phyloP scores from a whole-genome alignment of 345 rosid species.

The Isatis tinctoria region DNA sequence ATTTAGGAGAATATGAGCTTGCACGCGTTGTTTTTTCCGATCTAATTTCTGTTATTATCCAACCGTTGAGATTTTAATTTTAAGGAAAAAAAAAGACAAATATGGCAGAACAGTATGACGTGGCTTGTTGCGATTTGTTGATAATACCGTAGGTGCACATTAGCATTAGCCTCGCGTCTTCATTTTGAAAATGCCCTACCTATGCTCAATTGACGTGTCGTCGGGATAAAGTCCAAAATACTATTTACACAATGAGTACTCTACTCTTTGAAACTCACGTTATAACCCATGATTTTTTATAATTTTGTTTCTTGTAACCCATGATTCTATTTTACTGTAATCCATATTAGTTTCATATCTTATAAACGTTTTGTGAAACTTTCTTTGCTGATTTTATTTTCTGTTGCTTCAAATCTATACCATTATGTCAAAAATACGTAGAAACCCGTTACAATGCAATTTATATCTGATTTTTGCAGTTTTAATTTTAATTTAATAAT shows the following conservation, averaged over 20 bases:
- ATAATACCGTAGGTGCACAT: constrained; percentile 21
- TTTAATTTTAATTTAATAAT: no score
- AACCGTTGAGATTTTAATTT: not conserved
- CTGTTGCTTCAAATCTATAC: not conserved
- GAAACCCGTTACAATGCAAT: not conserved
- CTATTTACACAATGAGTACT: not conserved
- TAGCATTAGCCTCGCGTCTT: constrained; percentile 21
- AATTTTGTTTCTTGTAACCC: not conserved
- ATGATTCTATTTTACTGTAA: not conserved
- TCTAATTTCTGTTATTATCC: not conserved
- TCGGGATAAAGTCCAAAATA: constrained; percentile 21
- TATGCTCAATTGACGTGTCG: constrained; percentile 17
- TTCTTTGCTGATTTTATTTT: not conserved
- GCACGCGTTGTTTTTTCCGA: not conserved
- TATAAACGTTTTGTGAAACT: not conserved
- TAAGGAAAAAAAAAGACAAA: not conserved
- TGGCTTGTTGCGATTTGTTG: not conserved
- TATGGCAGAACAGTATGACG: not conserved
- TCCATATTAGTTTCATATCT: not conserved
- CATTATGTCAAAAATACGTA: not conserved
- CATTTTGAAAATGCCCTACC: constrained; percentile 24
- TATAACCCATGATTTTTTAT: not conserved
- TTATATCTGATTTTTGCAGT: no score
- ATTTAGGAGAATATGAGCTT: not conserved
- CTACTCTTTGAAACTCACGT: not conserved